Evolutionary conservation across 306 rosid species (phyloP).

Genomic region (Cucumis cinereus): DNA sequence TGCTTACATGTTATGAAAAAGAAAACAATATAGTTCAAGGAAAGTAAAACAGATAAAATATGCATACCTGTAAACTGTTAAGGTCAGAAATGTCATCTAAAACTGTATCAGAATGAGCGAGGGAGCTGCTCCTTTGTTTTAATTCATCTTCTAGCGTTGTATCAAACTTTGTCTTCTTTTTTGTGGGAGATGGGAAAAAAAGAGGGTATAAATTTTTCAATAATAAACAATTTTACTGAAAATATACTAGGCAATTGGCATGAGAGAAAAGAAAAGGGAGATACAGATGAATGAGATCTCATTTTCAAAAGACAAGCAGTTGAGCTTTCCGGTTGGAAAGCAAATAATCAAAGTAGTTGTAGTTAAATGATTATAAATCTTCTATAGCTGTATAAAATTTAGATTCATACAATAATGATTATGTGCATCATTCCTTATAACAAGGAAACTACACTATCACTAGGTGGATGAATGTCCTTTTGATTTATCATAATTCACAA

Average conservation of each 20-base stretch:
- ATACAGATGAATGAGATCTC: background rate
- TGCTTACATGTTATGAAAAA: background rate
- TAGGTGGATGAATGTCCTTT: background rate
- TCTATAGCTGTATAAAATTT: background rate
- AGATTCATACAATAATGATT: background rate
- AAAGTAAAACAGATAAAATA: background rate
- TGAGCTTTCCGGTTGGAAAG: background rate
- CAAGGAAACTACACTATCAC: background rate
- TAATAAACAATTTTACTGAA: background rate
- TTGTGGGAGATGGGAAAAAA: background rate
- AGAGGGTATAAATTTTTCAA: background rate
- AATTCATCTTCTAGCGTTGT: constrained; percentile 19
- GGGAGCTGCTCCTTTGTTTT: constrained; percentile 27
- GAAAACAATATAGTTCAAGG: background rate
- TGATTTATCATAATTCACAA: background rate
- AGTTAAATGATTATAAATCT: background rate
- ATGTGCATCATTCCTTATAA: no score
- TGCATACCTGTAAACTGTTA: constrained; percentile 32
- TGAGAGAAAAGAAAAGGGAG: background rate
- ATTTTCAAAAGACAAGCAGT: background rate
- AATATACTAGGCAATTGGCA: background rate
- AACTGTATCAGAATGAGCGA: constrained; percentile 6
- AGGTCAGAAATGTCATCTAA: constrained; percentile 20
- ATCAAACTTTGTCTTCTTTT: constrained; percentile 18
- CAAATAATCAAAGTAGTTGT: background rate